Evolutionary conservation across 257 asterid genomes (phyloP).

Genomic region (Forsythia viridissima): DNA sequence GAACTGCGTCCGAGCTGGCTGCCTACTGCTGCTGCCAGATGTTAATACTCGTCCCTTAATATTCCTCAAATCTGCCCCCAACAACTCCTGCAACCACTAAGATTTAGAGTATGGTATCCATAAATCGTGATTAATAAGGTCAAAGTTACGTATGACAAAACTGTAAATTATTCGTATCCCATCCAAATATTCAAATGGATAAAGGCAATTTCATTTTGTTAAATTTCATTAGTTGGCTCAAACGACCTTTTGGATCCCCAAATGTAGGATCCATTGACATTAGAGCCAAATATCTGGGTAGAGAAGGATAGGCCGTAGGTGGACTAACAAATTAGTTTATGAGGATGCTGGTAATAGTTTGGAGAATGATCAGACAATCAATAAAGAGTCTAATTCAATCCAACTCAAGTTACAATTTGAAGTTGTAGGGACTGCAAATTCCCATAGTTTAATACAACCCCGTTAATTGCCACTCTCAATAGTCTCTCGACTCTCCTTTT

Average conservation of each 20-base stretch:
- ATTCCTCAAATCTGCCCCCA: slow-evolving; percentile 63
- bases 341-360: not conserved
- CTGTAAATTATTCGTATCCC: not conserved
- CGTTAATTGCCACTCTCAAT: too few relatives aligned
- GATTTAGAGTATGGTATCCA: slow-evolving; percentile 7
- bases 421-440: too few relatives aligned
- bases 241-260: not conserved
- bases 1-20: slow-evolving; percentile 64
- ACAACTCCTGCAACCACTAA: slow-evolving; percentile 49
- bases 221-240: not conserved
- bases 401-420: too few relatives aligned
- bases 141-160: not conserved
- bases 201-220: not conserved
- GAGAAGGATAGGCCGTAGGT: not conserved
- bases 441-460: too few relatives aligned
- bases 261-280: not conserved
- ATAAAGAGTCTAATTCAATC: too few relatives aligned
- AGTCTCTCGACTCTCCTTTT: too few relatives aligned
- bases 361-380: too few relatives aligned
- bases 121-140: not conserved
- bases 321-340: too few relatives aligned
- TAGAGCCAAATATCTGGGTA: not conserved
- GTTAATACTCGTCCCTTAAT: slow-evolving; percentile 52
- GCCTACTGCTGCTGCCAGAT: slow-evolving; percentile 59
- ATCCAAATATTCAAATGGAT: not conserved